Percentiles rank a stretch among this genome's conserved stretches.
These are phyloP conservation scores for Colletotrichum sp. DNA, from an alignment of 2,329 filamentous ascomycete species.

Conservation along the genomic window DNA sequence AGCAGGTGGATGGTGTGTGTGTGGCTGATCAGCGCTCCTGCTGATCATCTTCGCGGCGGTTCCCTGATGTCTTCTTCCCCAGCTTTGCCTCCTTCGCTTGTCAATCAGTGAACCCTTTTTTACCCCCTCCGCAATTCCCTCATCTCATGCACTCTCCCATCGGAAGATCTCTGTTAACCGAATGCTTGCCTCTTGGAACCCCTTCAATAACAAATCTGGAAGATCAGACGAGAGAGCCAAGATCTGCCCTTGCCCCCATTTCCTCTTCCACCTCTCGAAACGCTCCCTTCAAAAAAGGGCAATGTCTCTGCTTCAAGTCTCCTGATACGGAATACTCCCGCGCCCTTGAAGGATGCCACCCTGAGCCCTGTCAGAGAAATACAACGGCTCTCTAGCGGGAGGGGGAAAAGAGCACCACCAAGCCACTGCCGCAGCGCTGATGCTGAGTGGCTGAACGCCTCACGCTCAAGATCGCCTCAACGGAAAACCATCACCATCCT, in stretches of 20 bases:
- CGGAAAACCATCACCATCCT: neutral
- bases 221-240: neutral
- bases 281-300: neutral
- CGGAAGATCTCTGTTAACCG: neutral
- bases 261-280: neutral
- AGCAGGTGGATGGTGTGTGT: neutral
- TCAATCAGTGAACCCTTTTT: neutral
- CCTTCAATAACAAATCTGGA: neutral
- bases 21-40: slow-evolving; percentile 12
- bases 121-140: neutral
- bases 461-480: neutral
- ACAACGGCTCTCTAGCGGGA: neutral
- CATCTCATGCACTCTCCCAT: neutral
- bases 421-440: slow-evolving; percentile 9
- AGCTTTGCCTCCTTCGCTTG: neutral
- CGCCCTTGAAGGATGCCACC: neutral
- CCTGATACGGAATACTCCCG: neutral
- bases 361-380: neutral
- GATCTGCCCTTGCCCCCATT: neutral
- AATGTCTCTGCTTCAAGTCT: neutral
- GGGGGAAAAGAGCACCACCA: neutral
- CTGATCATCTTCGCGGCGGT: neutral
- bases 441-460: slow-evolving; percentile 4
- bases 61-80: neutral
- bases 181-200: neutral